phyloP scores from a whole-genome alignment of 2,329 filamentous ascomycete genomes.

The Fulvia fulva region DNA sequence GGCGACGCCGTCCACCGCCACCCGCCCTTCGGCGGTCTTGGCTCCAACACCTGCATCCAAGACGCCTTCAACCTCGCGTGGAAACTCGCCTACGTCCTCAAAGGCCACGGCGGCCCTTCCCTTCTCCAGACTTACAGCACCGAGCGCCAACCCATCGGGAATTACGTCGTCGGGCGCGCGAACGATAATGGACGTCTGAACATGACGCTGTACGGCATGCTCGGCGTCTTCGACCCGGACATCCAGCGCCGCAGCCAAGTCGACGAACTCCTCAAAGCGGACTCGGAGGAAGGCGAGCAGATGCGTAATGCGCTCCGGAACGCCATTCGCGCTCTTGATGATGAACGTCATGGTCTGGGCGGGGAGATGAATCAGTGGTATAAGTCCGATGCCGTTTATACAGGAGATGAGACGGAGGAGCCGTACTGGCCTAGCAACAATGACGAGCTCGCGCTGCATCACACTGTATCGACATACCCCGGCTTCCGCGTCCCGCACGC shows the following conservation, averaged over 20 bases:
- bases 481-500: slow-evolving; percentile 58
- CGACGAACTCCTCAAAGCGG: slow-evolving; percentile 29
- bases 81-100: slow-evolving; percentile 22
- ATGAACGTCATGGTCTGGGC: slow-evolving; percentile 48
- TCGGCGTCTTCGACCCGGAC: slow-evolving; percentile 17
- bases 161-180: slow-evolving; percentile 6
- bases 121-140: slow-evolving; percentile 7
- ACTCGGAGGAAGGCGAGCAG: slow-evolving; percentile 35
- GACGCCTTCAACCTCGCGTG: slow-evolving; percentile 10
- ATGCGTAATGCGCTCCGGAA: slow-evolving; percentile 29
- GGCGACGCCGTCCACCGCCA: slow-evolving; percentile 57
- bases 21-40: slow-evolving; percentile 54
- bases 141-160: slow-evolving; percentile 6
- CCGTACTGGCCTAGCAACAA: slow-evolving; percentile 23
- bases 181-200: slow-evolving; percentile 2
- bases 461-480: slow-evolving; percentile 47
- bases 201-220: slow-evolving; percentile 8
- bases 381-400: slow-evolving; percentile 36
- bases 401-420: slow-evolving; percentile 37
- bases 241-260: slow-evolving; percentile 10
- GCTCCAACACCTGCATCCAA: slow-evolving; percentile 35
- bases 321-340: slow-evolving; percentile 3
- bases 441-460: slow-evolving; percentile 38
- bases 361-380: slow-evolving; percentile 56
- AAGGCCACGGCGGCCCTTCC: slow-evolving; percentile 8